phyloP scores from a whole-genome alignment of 768 basidiomycete species.

The Gloeopeniophorella convolvens region DNA sequence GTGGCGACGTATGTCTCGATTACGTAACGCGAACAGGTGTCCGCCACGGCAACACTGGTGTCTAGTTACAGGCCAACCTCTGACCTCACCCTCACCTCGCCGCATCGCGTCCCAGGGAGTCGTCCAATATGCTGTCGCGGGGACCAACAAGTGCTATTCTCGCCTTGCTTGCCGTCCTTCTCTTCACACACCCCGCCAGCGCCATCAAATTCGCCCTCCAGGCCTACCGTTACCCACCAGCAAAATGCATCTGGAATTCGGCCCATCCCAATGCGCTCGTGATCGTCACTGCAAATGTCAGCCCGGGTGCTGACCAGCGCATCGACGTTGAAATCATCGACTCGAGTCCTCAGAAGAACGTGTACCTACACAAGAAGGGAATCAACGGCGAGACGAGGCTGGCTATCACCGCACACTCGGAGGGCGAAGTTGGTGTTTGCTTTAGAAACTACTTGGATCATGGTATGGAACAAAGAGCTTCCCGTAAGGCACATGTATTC shows the following conservation, averaged over 20 bases:
- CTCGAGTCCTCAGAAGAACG: conserved; percentile 75
- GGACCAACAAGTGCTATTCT: conserved; percentile 11
- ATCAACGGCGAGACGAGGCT: conserved; percentile 89
- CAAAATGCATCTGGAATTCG: conserved; percentile 94
- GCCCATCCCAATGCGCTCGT: conserved; percentile 83
- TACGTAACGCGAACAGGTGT: too few relatives aligned
- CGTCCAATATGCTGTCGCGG: conserved; percentile 10
- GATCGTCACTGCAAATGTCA: conserved; percentile 93
- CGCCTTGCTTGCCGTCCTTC: conserved; percentile 21
- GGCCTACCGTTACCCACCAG: conserved; percentile 62
- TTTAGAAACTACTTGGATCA: conserved; percentile 75
- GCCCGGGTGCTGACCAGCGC: conserved; percentile 66
- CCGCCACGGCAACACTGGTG: too few relatives aligned
- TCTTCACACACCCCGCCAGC: conserved; percentile 27
- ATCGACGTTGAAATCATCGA: conserved; percentile 94
- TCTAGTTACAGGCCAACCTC: too few relatives aligned
- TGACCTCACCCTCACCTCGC: too few relatives aligned
- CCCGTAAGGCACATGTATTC: too few relatives aligned
- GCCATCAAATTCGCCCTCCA: conserved; percentile 85
- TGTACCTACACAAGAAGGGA: conserved; percentile 83
- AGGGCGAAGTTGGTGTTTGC: conserved; percentile 95
- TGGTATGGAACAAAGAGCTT: too few relatives aligned
- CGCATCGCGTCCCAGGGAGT: background rate
- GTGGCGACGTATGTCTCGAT: too few relatives aligned
- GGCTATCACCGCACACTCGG: conserved; percentile 88